A percentile compares a stretch with the other conserved stretches of the same genome.
Conservation (phyloP, 2,329 filamentous ascomycete genomes). For the Cladophialophora exuberans region DNA sequence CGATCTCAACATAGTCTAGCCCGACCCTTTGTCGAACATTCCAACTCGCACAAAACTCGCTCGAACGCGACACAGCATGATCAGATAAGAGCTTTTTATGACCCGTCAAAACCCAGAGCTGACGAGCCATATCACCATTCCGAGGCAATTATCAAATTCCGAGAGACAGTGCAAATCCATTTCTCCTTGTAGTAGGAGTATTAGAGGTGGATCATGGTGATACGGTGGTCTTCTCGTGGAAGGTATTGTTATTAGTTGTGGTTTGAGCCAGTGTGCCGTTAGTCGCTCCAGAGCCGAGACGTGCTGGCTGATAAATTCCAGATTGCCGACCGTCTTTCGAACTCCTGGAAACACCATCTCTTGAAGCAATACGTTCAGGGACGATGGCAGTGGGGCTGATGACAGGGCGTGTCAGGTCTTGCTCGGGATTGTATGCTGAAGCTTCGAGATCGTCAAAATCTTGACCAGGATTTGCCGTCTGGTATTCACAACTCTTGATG, state of each 20-base stretch:
- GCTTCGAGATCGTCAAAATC: conserved; percentile 48
- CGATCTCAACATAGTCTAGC: not conserved
- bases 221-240: conserved; percentile 20
- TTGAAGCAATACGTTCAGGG: conserved; percentile 21
- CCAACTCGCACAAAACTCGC: not conserved
- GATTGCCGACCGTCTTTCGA: conserved; percentile 24
- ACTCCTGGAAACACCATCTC: conserved; percentile 12
- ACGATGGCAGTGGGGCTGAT: conserved; percentile 29
- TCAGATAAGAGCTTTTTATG: not conserved
- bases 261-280: conserved; percentile 2
- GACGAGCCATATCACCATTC: not conserved
- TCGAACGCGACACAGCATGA: conserved; percentile 10
- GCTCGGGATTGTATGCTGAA: conserved; percentile 31
- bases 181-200: too few species aligned
- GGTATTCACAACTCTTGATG: conserved; percentile 49
- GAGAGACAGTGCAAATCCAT: too few species aligned
- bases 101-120: not conserved
- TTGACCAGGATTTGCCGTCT: conserved; percentile 54
- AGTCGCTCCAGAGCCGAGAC: conserved; percentile 5
- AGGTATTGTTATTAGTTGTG: conserved; percentile 7
- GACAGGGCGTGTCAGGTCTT: conserved; percentile 31
- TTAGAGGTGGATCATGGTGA: not conserved
- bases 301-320: conserved; percentile 9
- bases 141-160: too few species aligned
- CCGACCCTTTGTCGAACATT: not conserved